phyloP scores from a whole-genome alignment of 495 filamentous ascomycete genomes.

The Pyrenula aspistea region DNA sequence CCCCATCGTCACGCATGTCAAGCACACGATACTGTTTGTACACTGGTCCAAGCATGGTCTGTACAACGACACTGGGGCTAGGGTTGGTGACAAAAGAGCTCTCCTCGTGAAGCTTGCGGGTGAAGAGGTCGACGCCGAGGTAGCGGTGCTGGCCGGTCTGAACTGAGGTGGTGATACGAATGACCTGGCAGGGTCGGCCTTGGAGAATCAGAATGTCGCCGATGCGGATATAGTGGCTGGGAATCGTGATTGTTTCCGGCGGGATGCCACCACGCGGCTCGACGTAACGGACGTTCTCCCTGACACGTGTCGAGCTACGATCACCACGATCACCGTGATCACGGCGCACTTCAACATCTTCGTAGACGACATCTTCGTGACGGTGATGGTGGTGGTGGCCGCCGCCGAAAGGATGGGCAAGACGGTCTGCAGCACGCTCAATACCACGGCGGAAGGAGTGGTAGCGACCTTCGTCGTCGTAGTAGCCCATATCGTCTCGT shows the following conservation, averaged over 20 bases:
- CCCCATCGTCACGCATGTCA: slow-evolving; percentile 83
- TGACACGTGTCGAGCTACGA: slow-evolving; percentile 25
- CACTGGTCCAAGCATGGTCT: slow-evolving; percentile 98
- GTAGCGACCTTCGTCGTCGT: slow-evolving; percentile 95
- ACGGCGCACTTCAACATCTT: slow-evolving; percentile 42
- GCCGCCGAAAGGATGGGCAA: slow-evolving; percentile 56
- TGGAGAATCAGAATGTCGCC: slow-evolving; percentile 98
- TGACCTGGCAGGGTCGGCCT: slow-evolving; percentile 98
- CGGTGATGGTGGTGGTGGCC: slow-evolving; percentile 30
- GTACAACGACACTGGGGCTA: slow-evolving; percentile 87
- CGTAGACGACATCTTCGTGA: slow-evolving; percentile 43
- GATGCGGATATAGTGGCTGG: slow-evolving; percentile 97
- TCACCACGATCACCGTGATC: slow-evolving; percentile 14
- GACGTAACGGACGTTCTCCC: slow-evolving; percentile 38
- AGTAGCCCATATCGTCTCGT: slow-evolving; percentile 85
- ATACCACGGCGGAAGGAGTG: slow-evolving; percentile 86
- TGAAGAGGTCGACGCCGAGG: slow-evolving; percentile 99
- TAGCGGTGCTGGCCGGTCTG: slow-evolving; percentile 99
- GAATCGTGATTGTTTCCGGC: slow-evolving; percentile 91
- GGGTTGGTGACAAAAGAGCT: slow-evolving; percentile 96
- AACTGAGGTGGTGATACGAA: slow-evolving; percentile 95
- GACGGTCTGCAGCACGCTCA: slow-evolving; percentile 69
- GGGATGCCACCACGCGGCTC: slow-evolving; percentile 36
- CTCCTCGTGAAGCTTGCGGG: slow-evolving; percentile 98
- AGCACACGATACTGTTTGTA: slow-evolving; percentile 99